These are phyloP conservation scores for Cicer bijugum DNA, from an alignment of 306 rosid genomes.

Conservation along the genomic window DNA sequence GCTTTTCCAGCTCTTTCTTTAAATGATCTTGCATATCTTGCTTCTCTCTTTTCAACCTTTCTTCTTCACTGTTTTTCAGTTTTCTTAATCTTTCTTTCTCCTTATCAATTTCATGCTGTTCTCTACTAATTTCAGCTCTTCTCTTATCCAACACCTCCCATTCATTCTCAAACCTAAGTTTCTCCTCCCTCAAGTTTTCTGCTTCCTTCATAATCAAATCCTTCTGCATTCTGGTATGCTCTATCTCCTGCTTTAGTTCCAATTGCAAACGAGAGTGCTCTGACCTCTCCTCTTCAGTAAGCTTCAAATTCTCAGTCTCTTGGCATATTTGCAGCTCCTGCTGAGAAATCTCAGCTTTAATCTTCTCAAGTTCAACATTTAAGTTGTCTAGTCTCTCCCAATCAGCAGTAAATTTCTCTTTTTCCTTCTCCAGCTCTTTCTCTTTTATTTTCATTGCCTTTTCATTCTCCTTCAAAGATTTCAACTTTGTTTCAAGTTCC, in stretches of 20 bases:
- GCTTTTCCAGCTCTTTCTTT: conserved; percentile 67
- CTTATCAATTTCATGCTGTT: conserved; percentile 53
- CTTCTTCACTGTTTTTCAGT: conserved; percentile 59
- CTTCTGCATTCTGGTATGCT: conserved; percentile 63
- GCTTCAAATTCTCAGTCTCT: conserved; percentile 65
- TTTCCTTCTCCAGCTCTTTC: conserved; percentile 71
- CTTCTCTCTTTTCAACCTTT: conserved; percentile 70
- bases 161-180: conserved; percentile 82
- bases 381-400: conserved; percentile 58
- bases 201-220: conserved; percentile 62
- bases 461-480: conserved; percentile 66
- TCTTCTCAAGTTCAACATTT: conserved; percentile 60
- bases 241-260: conserved; percentile 78
- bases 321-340: conserved; percentile 62
- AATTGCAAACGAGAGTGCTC: conserved; percentile 70
- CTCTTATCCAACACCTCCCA: conserved; percentile 84
- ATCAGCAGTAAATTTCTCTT: conserved; percentile 64
- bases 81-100: conserved; percentile 70
- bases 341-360: conserved; percentile 60
- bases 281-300: conserved; percentile 70
- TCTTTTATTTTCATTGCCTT: conserved; percentile 61
- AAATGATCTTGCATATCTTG: conserved; percentile 54
- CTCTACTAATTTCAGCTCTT: conserved; percentile 59
- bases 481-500: conserved; percentile 64
- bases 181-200: conserved; percentile 73